These are phyloP conservation scores for Exophiala spinifera DNA, from an alignment of 2,329 filamentous ascomycete species.

Conservation along the genomic window DNA sequence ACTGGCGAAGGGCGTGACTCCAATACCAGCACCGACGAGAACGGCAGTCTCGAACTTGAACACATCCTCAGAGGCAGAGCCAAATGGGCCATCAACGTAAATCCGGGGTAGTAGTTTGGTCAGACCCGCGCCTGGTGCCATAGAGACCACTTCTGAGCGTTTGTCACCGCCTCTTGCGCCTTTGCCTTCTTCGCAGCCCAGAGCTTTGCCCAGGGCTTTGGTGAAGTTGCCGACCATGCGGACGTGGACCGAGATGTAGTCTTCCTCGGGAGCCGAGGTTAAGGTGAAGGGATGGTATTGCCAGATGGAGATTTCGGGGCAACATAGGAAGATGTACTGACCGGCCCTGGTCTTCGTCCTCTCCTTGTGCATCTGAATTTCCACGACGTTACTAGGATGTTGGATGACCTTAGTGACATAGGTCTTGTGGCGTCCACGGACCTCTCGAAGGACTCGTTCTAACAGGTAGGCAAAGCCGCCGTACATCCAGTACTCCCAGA, in stretches of 20 bases:
- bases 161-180: conserved; percentile 41
- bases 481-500: conserved; percentile 89
- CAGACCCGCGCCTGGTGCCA: conserved; percentile 57
- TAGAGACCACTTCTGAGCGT: conserved; percentile 59
- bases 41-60: conserved; percentile 59
- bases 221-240: conserved; percentile 82
- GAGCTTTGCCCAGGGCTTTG: conserved; percentile 61
- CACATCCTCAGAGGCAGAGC: conserved; percentile 80
- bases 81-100: conserved; percentile 82
- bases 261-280: conserved; percentile 82
- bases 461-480: conserved; percentile 75
- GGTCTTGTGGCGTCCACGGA: conserved; percentile 77
- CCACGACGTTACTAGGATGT: conserved; percentile 82
- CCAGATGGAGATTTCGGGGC: conserved; percentile 80
- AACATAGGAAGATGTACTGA: conserved; percentile 82
- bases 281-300: conserved; percentile 87
- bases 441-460: conserved; percentile 74
- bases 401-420: conserved; percentile 87
- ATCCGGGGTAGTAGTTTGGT: conserved; percentile 70
- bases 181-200: conserved; percentile 65
- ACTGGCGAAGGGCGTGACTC: conserved; percentile 52
- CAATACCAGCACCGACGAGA: conserved; percentile 51
- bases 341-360: conserved; percentile 76
- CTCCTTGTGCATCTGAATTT: conserved; percentile 91
- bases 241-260: conserved; percentile 85